A percentile compares a stretch with the other conserved stretches of the same genome.
Conservation (phyloP, 192 early-diverging fungal species). For the Umbelopsis isabellina region DNA sequence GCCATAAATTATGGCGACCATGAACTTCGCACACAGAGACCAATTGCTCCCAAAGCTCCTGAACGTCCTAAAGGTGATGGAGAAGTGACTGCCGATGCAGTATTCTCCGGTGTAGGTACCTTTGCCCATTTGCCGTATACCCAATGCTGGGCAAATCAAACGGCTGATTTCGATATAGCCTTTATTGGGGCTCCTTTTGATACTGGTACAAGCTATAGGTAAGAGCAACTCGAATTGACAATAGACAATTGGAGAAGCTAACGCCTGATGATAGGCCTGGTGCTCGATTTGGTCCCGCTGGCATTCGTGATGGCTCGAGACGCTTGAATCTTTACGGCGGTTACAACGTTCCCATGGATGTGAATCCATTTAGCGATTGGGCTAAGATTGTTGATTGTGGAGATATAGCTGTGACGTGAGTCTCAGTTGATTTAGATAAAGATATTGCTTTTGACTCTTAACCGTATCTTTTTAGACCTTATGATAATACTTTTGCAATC, state of each 20-base stretch:
- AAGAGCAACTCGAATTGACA: background rate
- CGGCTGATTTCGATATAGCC: slow-evolving; percentile 35
- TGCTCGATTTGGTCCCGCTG: slow-evolving; percentile 40
- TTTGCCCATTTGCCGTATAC: slow-evolving; percentile 27
- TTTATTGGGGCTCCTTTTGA: slow-evolving; percentile 40
- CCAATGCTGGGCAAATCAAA: slow-evolving; percentile 19
- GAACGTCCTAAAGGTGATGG: slow-evolving; percentile 7
- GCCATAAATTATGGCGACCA: slow-evolving; percentile 3
- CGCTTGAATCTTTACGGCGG: slow-evolving; percentile 34
- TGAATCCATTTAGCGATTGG: slow-evolving; percentile 39
- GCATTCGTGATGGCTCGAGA: slow-evolving; percentile 37
- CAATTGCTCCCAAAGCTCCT: background rate
- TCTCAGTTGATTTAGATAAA: background rate
- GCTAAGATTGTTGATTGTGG: slow-evolving; percentile 40
- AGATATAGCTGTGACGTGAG: slow-evolving; percentile 32
- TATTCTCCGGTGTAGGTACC: slow-evolving; percentile 24
- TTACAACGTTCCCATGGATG: slow-evolving; percentile 30
- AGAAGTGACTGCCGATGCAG: slow-evolving; percentile 16
- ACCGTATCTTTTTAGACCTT: background rate
- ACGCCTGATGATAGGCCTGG: slow-evolving; percentile 20
- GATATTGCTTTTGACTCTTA: background rate
- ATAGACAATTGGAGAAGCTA: background rate
- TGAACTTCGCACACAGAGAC: slow-evolving; percentile 11
- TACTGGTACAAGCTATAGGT: slow-evolving; percentile 34
- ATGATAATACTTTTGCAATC: slow-evolving; percentile 34